Evolutionary conservation across 2,329 filamentous ascomycete species (phyloP), one percentile per base, ranked within the genome.

Genomic region (Periglandula ipomoeae): DNA sequence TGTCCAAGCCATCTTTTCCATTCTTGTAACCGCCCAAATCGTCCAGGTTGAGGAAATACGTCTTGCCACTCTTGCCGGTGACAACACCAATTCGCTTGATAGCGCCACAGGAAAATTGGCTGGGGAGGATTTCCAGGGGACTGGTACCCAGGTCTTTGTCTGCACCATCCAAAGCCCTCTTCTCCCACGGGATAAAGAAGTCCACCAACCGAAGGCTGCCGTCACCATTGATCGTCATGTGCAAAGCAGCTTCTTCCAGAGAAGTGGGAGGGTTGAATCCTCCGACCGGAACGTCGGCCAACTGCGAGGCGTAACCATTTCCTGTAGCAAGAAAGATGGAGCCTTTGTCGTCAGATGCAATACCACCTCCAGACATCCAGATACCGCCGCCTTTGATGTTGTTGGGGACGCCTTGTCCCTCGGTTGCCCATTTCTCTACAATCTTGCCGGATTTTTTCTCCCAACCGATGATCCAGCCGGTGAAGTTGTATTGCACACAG

Each of bases 401-500:
- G 13, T 56, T 59, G 32, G 59, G 50, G 4, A 72, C 69, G 1
- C 69, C 69, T 7, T 65, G 58, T 1, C 68, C 65, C 41, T 72
- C 64, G 7, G 67, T 71, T 1, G 71, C 65, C 55, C 64, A 74
- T 5, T 56, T 56, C 54, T 69, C 67, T 17, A 70, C 65, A 24
- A 66, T 53, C 19, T 62, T 54, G 13, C 66, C 65, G 0, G 60
- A 64, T 0, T 63, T 66, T 50, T 72, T 70, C 58, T 75, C 66
- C 56, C 72, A 68, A 3, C 73, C 72, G 37, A 78, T 65, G 37
- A 78, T 62, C 63, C 70, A 72, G 22, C 74, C 74, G 1, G 74
- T 77, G 52, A 78, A 78, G 56, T 79, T 76, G 58, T 72, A 79
- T 48, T 73, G 66, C 22, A 77, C 76, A 44, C 76, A 80, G 52